Percentiles rank a stretch among this genome's conserved stretches.
Evolutionary conservation across 495 filamentous ascomycete genomes (phyloP).

Genomic region (Aspergillus baeticus): DNA sequence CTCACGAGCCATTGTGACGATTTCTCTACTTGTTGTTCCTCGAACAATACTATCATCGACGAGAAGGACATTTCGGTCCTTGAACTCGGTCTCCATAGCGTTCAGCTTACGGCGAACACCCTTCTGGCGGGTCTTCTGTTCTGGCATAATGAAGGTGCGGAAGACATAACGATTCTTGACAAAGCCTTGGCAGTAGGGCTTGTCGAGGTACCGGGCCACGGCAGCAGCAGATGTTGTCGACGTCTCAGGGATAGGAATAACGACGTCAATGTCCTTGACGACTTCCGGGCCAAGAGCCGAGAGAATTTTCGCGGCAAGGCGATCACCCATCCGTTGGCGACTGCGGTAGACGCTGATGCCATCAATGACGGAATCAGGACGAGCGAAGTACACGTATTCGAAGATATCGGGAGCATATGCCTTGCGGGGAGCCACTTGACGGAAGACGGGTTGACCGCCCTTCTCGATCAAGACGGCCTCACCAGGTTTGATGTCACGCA

Average conservation of each 20-base stretch:
- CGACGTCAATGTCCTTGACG: constrained; percentile 84
- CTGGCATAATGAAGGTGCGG: constrained; percentile 94
- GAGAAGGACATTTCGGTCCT: constrained; percentile 77
- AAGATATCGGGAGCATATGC: constrained; percentile 92
- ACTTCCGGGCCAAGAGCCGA: constrained; percentile 69
- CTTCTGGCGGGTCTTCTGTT: constrained; percentile 77
- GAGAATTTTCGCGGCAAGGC: constrained; percentile 76
- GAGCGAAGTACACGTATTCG: constrained; percentile 74
- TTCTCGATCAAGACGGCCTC: constrained; percentile 94
- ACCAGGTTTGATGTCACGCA: constrained; percentile 83
- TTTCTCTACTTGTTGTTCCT: constrained; percentile 88
- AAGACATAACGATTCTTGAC: constrained; percentile 97
- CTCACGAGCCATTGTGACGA: constrained; percentile 90
- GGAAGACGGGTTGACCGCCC: constrained; percentile 68
- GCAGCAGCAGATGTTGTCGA: constrained; percentile 80
- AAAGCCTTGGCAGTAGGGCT: constrained; percentile 81
- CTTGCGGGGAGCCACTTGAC: constrained; percentile 69
- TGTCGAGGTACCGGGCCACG: constrained; percentile 73
- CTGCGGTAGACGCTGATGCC: constrained; percentile 88
- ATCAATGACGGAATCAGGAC: constrained; percentile 89
- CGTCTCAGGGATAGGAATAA: constrained; percentile 88
- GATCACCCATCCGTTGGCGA: constrained; percentile 88
- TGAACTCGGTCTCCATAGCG: constrained; percentile 84
- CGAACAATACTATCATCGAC: constrained; percentile 94
- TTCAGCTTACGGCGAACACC: constrained; percentile 61